Conservation (phyloP, 768 basidiomycete species). For the Naganishia onofrii region DNA sequence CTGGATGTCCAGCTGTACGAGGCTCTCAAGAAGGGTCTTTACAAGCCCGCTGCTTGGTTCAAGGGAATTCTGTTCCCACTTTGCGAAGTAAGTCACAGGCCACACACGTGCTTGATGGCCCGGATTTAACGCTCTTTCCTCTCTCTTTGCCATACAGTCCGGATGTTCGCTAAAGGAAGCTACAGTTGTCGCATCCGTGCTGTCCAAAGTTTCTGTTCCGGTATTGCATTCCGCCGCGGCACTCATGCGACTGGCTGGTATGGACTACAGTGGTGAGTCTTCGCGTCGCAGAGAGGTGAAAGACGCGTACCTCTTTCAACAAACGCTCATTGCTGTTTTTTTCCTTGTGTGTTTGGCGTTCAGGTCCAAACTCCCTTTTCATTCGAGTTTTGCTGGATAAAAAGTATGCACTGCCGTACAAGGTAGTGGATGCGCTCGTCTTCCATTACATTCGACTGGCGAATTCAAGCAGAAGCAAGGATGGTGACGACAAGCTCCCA, state of each 20-base stretch:
- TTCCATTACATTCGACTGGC: slow-evolving; percentile 98
- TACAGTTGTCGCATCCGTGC: slow-evolving; percentile 84
- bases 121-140: no score
- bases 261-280: slow-evolving; percentile 71
- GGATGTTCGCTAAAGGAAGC: slow-evolving; percentile 93
- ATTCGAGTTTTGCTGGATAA: slow-evolving; percentile 96
- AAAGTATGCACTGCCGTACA: slow-evolving; percentile 95
- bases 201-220: slow-evolving; percentile 86
- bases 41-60: slow-evolving; percentile 97
- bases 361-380: slow-evolving; percentile 88
- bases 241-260: slow-evolving; percentile 82
- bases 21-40: slow-evolving; percentile 82
- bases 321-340: neutral
- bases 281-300: slow-evolving; percentile 55
- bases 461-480: slow-evolving; percentile 70
- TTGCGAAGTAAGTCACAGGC: slow-evolving; percentile 66
- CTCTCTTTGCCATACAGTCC: slow-evolving; percentile 52
- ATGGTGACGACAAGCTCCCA: slow-evolving; percentile 73
- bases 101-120: neutral
- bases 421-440: slow-evolving; percentile 93
- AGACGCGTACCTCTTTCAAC: slow-evolving; percentile 28
- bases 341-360: neutral
- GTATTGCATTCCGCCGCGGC: slow-evolving; percentile 97
- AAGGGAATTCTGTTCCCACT: slow-evolving; percentile 96
- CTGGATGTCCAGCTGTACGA: slow-evolving; percentile 91